These are phyloP conservation scores for Volvox reticuliferus DNA, from an alignment of 139 green algal species.

Conservation along the genomic window DNA sequence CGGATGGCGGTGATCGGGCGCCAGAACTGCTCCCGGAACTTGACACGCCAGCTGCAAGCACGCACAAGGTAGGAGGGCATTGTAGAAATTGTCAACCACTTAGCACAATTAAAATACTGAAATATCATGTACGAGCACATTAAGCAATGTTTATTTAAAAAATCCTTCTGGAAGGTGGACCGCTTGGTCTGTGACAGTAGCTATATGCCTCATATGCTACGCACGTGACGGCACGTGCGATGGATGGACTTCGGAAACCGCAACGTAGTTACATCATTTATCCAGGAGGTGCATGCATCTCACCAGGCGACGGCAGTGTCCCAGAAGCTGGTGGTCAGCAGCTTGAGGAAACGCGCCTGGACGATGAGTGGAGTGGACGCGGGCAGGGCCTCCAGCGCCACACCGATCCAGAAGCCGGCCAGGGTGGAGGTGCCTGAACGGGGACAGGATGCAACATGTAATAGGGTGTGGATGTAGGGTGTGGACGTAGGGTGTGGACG, in stretches of 20 bases:
- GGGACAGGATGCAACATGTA: not conserved
- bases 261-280: too few species aligned
- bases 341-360: slow-evolving; percentile 34
- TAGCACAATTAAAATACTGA: too few species aligned
- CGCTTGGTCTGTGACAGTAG: too few species aligned
- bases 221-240: too few species aligned
- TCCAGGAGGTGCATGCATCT: slow-evolving; percentile 29
- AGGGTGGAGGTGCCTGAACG: slow-evolving; percentile 26
- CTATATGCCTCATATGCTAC: too few species aligned
- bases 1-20: slow-evolving; percentile 57
- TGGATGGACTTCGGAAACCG: too few species aligned
- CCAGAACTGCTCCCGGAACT: slow-evolving; percentile 55
- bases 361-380: not conserved
- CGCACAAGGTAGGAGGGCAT: too few species aligned
- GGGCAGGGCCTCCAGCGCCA: slow-evolving; percentile 3
- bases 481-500: not conserved
- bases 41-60: slow-evolving; percentile 28
- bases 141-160: too few species aligned
- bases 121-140: too few species aligned
- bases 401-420: not conserved
- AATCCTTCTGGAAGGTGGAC: too few species aligned
- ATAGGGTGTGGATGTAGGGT: not conserved
- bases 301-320: slow-evolving; percentile 20
- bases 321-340: slow-evolving; percentile 22
- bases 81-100: too few species aligned